phyloP scores from a whole-genome alignment of 139 green algal species.

The Ulvella scutata region DNA sequence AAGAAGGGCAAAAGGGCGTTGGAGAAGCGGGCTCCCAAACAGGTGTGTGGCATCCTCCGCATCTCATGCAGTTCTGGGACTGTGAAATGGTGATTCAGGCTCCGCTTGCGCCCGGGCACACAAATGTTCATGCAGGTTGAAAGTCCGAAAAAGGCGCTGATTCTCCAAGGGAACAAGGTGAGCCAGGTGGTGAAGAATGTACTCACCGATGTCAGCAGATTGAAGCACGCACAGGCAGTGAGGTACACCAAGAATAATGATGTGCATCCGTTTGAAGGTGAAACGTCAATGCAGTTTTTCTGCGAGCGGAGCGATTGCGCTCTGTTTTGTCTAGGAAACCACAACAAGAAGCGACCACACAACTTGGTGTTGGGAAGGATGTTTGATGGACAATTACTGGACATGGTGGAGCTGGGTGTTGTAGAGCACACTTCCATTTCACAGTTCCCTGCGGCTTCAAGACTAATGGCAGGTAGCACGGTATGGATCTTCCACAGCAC shows the following conservation, averaged over 20 bases:
- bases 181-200: conserved; percentile 57
- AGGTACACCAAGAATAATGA: conserved; percentile 72
- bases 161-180: conserved; percentile 50
- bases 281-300: conserved; percentile 14
- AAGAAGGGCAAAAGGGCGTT: conserved; percentile 40
- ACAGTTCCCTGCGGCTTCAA: conserved; percentile 12
- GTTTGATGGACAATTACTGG: conserved; percentile 75
- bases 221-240: conserved; percentile 57
- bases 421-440: conserved; percentile 29
- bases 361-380: conserved; percentile 85
- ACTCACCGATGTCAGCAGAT: conserved; percentile 54
- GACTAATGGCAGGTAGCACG: conserved; percentile 24
- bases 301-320: conserved; percentile 31
- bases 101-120: background rate
- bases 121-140: conserved; percentile 38
- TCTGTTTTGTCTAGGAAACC: conserved; percentile 64
- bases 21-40: conserved; percentile 54
- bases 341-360: conserved; percentile 93
- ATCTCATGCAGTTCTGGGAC: background rate
- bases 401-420: conserved; percentile 71
- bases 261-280: conserved; percentile 72
- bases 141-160: conserved; percentile 45
- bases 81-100: background rate
- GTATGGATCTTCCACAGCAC: too few species aligned
- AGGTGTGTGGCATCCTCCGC: conserved; percentile 18